These are phyloP conservation scores for Hymenoscyphus albidus DNA, from an alignment of 2,329 filamentous ascomycete species.

Conservation along the genomic window DNA sequence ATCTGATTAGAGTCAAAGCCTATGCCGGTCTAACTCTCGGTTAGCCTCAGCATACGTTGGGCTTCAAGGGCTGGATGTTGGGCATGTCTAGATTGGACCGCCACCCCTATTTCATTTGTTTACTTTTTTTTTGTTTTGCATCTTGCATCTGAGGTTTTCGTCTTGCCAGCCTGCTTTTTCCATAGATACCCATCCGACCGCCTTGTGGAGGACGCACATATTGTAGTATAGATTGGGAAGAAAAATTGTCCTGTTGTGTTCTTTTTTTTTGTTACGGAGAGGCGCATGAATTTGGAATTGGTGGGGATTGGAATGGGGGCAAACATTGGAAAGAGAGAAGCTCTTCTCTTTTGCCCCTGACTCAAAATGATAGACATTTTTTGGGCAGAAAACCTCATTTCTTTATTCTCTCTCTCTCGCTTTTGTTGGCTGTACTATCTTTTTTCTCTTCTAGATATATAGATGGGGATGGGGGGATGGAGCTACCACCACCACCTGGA, in stretches of 20 bases:
- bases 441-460: neutral
- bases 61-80: neutral
- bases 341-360: neutral
- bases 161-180: constrained; percentile 1
- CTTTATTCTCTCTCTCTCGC: neutral
- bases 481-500: neutral
- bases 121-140: constrained; percentile 2
- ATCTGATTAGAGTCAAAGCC: neutral
- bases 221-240: constrained; percentile 6
- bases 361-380: neutral
- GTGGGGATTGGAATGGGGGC: neutral
- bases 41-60: neutral
- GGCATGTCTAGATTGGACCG: neutral
- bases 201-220: neutral
- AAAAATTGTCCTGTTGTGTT: constrained; percentile 3
- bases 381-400: neutral
- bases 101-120: neutral
- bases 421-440: neutral
- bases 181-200: constrained; percentile 2
- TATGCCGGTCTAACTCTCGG: neutral
- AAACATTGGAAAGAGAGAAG: neutral
- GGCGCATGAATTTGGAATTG: constrained; percentile 1
- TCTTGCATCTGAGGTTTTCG: neutral
- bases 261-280: neutral
- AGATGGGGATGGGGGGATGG: neutral